phyloP scores from a whole-genome alignment of 495 filamentous ascomycete species.

The Penicillium atrosanguineum region DNA sequence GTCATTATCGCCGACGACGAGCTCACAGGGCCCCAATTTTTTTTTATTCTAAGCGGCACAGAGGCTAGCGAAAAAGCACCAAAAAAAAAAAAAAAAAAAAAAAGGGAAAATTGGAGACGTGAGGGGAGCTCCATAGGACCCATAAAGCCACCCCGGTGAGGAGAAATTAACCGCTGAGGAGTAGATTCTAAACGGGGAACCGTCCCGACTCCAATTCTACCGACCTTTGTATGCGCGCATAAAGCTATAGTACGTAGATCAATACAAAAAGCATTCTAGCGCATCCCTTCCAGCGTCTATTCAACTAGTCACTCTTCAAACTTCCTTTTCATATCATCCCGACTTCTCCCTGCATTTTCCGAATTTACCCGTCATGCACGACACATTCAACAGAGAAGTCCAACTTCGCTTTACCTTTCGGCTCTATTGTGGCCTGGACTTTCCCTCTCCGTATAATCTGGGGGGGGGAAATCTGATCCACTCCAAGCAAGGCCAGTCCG shows the following conservation, averaged over 20 bases:
- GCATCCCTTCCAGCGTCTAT: background rate
- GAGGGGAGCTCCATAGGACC: slow-evolving; percentile 15
- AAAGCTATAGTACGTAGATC: background rate
- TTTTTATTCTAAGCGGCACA: background rate
- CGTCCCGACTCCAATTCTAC: background rate
- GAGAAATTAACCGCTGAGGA: slow-evolving; percentile 30
- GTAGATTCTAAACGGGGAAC: background rate
- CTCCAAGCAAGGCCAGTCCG: slow-evolving; percentile 1
- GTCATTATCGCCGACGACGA: background rate
- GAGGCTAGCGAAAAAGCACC: background rate
- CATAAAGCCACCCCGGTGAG: slow-evolving; percentile 19
- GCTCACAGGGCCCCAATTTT: background rate
- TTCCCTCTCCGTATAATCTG: slow-evolving; percentile 8
- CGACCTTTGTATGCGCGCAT: background rate
- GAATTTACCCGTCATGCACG: background rate
- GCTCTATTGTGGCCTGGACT: background rate
- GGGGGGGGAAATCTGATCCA: slow-evolving; percentile 13
- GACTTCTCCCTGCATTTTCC: background rate
- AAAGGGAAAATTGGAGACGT: slow-evolving; percentile 22
- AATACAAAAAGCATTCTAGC: background rate
- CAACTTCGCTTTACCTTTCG: background rate
- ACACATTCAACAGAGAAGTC: background rate
- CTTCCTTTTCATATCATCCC: background rate
- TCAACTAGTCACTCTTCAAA: background rate
- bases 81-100: background rate